Base-by-base conservation (phyloP, 768 basidiomycete genomes). In the Mycena maculata region DNA sequence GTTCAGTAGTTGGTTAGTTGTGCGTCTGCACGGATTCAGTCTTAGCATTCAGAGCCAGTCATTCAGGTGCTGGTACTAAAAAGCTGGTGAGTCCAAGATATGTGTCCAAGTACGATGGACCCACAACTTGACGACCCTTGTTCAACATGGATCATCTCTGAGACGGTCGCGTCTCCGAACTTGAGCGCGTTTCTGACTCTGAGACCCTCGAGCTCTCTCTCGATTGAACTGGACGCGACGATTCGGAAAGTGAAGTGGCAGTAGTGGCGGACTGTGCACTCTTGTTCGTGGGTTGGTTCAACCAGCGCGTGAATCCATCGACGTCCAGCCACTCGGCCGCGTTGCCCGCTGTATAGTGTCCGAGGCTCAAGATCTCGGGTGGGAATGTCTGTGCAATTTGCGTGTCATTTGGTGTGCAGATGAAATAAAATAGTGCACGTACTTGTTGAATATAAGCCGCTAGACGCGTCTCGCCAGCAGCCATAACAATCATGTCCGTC, bases 301-400 rank as follows among this genome's bases (percentile, higher is more conserved):
- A 57, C 53, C 58, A 69, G 13, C 54, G 57, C 53, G 45, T 50
- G 33, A 69, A 69, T 31, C 20, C n/a, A 8, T 65, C 68, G 45
- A 64, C 36, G 41, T 69, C 63, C 9, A 69, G 41, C 68, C 68
- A 69, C 22, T 65, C 58, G 18, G 62, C 47, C 15, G 68, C 68
- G 39, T 60, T 69, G 2, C 60, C 28, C 23, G 25, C 58, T 13
- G 58, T 57, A 38, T 69, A 65, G 18, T 30, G 12, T 20, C 55
- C 61, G 18, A 31, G 38, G 13, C 16, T 42, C 3, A 38, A 33
- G 36, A n/a, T 31, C 27, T 68, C 62, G 11, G 45, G 31, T n/a
- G 60, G 36, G 28, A 47, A 63, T 23, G 61, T 63, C 67, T 63
- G 28, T 18, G 33, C 33, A 36, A 13, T 15, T 15, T 39, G n/a